Percentiles rank a stretch among this genome's conserved stretches.
Conservation (phyloP, 73 alveolate species). For the Diophrys appendiculata region DNA sequence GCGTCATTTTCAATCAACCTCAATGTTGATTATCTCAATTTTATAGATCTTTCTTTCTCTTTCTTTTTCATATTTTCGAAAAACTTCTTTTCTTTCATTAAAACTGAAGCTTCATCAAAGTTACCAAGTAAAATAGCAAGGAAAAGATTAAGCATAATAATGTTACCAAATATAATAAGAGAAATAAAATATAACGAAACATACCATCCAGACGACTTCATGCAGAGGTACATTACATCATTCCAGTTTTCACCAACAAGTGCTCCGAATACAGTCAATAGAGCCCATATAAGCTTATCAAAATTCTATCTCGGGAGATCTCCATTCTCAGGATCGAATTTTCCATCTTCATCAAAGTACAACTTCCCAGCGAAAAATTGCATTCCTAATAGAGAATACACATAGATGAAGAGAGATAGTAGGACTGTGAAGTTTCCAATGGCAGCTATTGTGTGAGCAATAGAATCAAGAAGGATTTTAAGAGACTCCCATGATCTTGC, state of each 20-base stretch:
- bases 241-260: conserved; percentile 59
- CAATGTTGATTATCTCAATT: not conserved
- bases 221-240: conserved; percentile 45
- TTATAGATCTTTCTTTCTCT: not conserved
- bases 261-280: conserved; percentile 7
- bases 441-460: conserved; percentile 16
- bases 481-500: conserved; percentile 47
- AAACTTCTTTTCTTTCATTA: conserved; percentile 28
- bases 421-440: conserved; percentile 24
- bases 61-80: not conserved
- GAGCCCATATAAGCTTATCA: conserved; percentile 19
- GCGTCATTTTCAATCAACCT: not conserved
- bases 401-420: conserved; percentile 16
- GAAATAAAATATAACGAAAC: conserved; percentile 47
- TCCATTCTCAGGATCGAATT: conserved; percentile 19
- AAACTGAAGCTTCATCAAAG: conserved; percentile 24
- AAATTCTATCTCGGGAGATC: conserved; percentile 14
- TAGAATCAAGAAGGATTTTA: conserved; percentile 22
- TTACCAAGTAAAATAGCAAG: conserved; percentile 59
- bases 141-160: conserved; percentile 60
- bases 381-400: conserved; percentile 29
- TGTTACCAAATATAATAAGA: conserved; percentile 33
- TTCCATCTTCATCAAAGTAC: conserved; percentile 22
- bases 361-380: conserved; percentile 32
- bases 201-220: conserved; percentile 23